Base-by-base conservation (phyloP, 257 asterid species). In the Lycium ferocissimum region DNA sequence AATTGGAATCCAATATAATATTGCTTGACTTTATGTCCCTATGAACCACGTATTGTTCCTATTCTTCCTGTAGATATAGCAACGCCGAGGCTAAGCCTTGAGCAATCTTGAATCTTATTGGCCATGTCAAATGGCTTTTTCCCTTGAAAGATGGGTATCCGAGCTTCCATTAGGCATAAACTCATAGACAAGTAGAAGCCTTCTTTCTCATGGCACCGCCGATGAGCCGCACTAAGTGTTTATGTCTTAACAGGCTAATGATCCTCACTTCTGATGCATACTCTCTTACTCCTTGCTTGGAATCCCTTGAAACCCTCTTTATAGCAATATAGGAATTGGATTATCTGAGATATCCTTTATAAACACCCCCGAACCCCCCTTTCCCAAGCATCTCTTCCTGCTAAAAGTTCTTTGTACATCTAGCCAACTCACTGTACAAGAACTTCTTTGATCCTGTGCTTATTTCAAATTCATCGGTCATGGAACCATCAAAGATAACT, bases 381-480 rank as follows among this genome's bases (percentile, higher is more conserved):
- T n/a, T n/a, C n/a, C 92, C 92, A 2, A 87, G 88, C 82, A 82
- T 87, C 18, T 49, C 58, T 14, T 69, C 40, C 47, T 10, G 57
- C 0, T 79, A 66, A 45, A 89, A 87, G 40, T 79, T 79, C 61
- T 63, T 86, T 7, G 92, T 89, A 22, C 86, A 88, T 3, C 12
- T 2, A 43, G 84, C 85, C 81, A 89, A 80, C 11, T 81, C 85
- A 1, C 9, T 13, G 15, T 85, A 87, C 7, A 86, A 10, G 20
- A 89, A 89, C 61, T 86, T 89, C 82, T 85, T 87, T 26, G 91
- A 87, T 15, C 89, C 90, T 7, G 81, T 20, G 5, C 83, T 85
- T 18, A 47, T 65, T 72, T 87, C 88, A 47, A 87, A 79, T 78
- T 89, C 92, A 43, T 54, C 4, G 6, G 49, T 86, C 81, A 80